Conservation (phyloP, 352 stramenopile species). For the Phytophthora pini region DNA sequence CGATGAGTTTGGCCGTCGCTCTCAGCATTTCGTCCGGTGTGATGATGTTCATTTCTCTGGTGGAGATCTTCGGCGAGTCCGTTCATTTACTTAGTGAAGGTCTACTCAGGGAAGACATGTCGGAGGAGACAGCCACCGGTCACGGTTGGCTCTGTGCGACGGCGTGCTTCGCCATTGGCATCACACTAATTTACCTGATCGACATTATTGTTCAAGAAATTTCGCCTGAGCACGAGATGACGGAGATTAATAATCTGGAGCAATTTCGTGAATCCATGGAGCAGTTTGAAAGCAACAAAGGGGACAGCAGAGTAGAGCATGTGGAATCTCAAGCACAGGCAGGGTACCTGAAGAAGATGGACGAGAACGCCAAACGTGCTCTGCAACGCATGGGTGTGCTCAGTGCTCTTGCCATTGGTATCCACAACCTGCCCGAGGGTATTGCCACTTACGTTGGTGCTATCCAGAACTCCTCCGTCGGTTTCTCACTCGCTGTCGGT, state of each 20-base stretch:
- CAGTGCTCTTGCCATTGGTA: slow-evolving; percentile 92
- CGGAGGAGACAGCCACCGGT: slow-evolving; percentile 36
- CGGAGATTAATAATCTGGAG: slow-evolving; percentile 33
- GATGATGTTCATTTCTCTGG: slow-evolving; percentile 85
- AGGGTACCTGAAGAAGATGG: slow-evolving; percentile 26
- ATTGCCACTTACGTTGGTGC: slow-evolving; percentile 90
- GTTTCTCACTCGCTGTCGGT: slow-evolving; percentile 91
- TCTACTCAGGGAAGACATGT: slow-evolving; percentile 42
- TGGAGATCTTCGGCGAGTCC: slow-evolving; percentile 61
- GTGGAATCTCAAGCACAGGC: not conserved
- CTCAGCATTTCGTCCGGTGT: slow-evolving; percentile 76
- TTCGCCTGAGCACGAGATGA: slow-evolving; percentile 28
- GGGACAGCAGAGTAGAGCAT: not conserved
- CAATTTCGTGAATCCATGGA: slow-evolving; percentile 43
- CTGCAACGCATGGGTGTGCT: slow-evolving; percentile 90
- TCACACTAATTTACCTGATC: slow-evolving; percentile 62
- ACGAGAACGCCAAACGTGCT: slow-evolving; percentile 31
- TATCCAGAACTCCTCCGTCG: slow-evolving; percentile 90
- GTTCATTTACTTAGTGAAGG: slow-evolving; percentile 43
- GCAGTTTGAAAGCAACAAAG: slow-evolving; percentile 31
- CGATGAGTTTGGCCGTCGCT: slow-evolving; percentile 79
- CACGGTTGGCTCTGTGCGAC: slow-evolving; percentile 85
- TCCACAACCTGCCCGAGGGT: slow-evolving; percentile 97
- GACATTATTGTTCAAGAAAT: slow-evolving; percentile 54
- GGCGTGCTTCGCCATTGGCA: slow-evolving; percentile 86